Percentiles rank a stretch among this genome's conserved stretches.
Evolutionary conservation across 805 yeast genomes (phyloP).

Genomic region (Blastobotrys americana): DNA sequence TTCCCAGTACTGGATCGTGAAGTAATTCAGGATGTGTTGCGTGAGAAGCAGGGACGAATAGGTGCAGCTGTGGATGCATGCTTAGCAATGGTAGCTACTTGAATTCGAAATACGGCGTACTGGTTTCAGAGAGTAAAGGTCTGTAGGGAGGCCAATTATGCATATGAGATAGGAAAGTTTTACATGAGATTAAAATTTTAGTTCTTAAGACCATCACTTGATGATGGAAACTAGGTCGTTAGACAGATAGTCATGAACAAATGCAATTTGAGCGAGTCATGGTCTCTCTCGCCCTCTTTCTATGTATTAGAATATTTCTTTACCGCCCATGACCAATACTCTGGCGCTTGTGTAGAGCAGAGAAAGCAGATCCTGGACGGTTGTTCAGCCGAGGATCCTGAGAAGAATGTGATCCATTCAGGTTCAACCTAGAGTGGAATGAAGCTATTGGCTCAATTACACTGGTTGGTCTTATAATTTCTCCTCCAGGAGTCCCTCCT

Average conservation of each 20-base stretch:
- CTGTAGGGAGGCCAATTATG: too few relatives aligned
- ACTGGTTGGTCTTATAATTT: background rate
- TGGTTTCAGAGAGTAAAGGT: too few relatives aligned
- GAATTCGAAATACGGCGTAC: too few relatives aligned
- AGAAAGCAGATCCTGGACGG: conserved; percentile 19
- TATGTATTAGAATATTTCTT: background rate
- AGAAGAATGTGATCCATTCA: background rate
- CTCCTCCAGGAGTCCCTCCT: background rate
- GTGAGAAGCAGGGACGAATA: conserved; percentile 55
- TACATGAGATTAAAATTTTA: too few relatives aligned
- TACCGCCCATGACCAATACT: conserved; percentile 18
- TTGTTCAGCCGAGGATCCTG: background rate
- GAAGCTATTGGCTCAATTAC: background rate
- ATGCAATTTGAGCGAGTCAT: too few relatives aligned
- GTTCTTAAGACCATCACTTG: too few relatives aligned
- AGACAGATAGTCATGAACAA: too few relatives aligned
- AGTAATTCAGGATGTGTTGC: conserved; percentile 61
- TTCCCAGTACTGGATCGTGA: conserved; percentile 69
- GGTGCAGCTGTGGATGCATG: conserved; percentile 70
- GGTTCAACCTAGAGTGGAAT: background rate
- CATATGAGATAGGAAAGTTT: too few relatives aligned
- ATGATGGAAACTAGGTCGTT: too few relatives aligned
- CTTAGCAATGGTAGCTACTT: conserved; percentile 26
- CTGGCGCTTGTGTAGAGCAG: conserved; percentile 14
- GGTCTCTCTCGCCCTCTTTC: too few relatives aligned